Base-by-base conservation (phyloP, 805 yeast genomes). In the Lachancea nothofagi region DNA sequence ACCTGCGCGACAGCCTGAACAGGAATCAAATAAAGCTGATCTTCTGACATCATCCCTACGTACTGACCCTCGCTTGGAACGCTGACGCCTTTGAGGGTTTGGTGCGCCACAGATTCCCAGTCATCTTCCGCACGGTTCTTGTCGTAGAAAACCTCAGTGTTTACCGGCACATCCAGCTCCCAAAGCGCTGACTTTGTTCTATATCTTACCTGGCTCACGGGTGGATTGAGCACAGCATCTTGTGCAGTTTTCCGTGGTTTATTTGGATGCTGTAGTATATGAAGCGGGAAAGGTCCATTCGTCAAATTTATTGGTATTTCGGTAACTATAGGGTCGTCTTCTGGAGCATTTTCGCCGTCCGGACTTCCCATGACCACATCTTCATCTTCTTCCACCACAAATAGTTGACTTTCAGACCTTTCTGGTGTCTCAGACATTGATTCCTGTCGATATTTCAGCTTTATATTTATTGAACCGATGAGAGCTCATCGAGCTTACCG, bases 101-200 rank as follows among this genome's bases (percentile, higher is more conserved):
- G 94, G 25, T 65, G 68, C 15, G 68, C 67, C 5, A 81, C 73
- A 1, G 72, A 66, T 7, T 74, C 69, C 89, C 95, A 83, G 39
- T 74, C 72, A 21, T 51, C 59, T 18, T 70, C 78, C 5, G 81
- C 70, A 50, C 79, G 80, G 9, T 70, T 64, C 29, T 65, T 70
- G 55, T 88, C 90, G 54, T 77, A 85, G 51, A 83, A 87, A 31
- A 71, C 71, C 5, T 66, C 52, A 0, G 85, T 82, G 38, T 82
- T 82, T 36, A 86, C 62, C 10, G 96, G 95, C 5, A 84, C 66
- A 44, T 82, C 85, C 26, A 89, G 72, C 56, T 86, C 95, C 44
- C 93, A 64, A 9, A 78, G 69, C 2, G 77, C 74, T 1, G 86
- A 70, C 20, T 71, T 65, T 1, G 74, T 74, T 53, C 88, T 90